Evolutionary conservation across 495 filamentous ascomycete species (phyloP).

Genomic region (Acidiella bohemica): DNA sequence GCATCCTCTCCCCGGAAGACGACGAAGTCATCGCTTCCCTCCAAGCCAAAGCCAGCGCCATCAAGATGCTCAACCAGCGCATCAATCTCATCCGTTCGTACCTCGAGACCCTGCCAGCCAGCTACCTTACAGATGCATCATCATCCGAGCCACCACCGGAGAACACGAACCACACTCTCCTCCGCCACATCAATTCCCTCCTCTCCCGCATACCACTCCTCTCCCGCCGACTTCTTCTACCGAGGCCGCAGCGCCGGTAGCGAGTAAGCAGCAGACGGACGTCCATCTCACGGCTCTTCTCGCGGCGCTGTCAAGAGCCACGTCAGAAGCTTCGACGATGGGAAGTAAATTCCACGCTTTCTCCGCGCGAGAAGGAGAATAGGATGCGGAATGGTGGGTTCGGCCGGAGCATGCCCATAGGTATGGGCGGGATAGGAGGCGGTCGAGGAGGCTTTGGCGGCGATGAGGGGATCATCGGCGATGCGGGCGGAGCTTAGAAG

Average conservation of each 20-base stretch:
- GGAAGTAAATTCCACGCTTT: slow-evolving; percentile 60
- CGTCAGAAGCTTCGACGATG: slow-evolving; percentile 51
- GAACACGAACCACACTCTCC: slow-evolving; percentile 34
- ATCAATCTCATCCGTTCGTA: slow-evolving; percentile 72
- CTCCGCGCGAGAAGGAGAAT: slow-evolving; percentile 33
- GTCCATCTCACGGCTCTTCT: slow-evolving; percentile 62
- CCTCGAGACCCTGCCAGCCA: slow-evolving; percentile 56
- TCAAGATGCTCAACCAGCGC: slow-evolving; percentile 78
- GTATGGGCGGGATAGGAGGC: neutral
- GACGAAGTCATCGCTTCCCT: slow-evolving; percentile 64
- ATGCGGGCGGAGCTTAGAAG: neutral
- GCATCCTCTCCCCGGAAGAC: slow-evolving; percentile 57
- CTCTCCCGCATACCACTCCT: slow-evolving; percentile 42
- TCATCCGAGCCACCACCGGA: slow-evolving; percentile 19
- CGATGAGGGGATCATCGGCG: slow-evolving; percentile 1
- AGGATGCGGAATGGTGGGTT: slow-evolving; percentile 2
- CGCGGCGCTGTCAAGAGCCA: slow-evolving; percentile 50
- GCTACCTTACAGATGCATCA: slow-evolving; percentile 36
- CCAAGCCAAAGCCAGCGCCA: slow-evolving; percentile 77
- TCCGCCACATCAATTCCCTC: slow-evolving; percentile 45
- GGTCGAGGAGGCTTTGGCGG: neutral
- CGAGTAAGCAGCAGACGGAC: slow-evolving; percentile 33
- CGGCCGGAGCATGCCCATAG: slow-evolving; percentile 1
- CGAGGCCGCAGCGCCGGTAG: neutral
- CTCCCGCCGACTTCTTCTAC: slow-evolving; percentile 25